Evolutionary conservation across 179 eudicot genomes (phyloP).

Genomic region (Heliamphora pulchella): DNA sequence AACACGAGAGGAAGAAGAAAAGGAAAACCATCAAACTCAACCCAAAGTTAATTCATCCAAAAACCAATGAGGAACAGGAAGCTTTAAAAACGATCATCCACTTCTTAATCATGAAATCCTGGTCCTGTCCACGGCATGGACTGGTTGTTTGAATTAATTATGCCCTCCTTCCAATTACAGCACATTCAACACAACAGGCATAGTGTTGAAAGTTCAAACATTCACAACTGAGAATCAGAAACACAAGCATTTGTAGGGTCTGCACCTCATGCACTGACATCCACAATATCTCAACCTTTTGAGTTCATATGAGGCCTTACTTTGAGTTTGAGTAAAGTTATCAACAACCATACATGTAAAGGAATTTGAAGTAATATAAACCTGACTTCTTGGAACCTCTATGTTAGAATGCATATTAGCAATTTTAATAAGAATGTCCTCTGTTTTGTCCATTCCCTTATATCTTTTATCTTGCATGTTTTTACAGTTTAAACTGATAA

Average conservation of each 20-base stretch:
- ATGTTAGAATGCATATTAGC: neutral
- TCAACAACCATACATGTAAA: too few species aligned
- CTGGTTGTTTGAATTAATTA: too few species aligned
- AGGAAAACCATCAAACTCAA: constrained; percentile 1
- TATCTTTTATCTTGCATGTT: too few species aligned
- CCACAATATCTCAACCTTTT: neutral
- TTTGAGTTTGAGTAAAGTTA: too few species aligned
- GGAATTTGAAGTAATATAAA: too few species aligned
- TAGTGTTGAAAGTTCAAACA: neutral
- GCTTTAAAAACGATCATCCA: neutral
- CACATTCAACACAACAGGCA: neutral
- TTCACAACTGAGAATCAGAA: neutral
- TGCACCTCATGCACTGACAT: neutral
- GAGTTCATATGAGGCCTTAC: too few species aligned
- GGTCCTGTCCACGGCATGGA: too few species aligned
- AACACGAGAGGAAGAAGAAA: neutral
- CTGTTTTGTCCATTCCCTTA: too few species aligned
- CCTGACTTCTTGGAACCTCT: neutral
- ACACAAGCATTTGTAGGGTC: neutral
- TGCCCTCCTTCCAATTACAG: neutral
- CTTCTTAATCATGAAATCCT: neutral
- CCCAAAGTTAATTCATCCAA: neutral
- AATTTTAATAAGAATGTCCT: too few species aligned
- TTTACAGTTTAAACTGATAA: too few species aligned
- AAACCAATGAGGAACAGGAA: neutral